These are phyloP conservation scores for Chrysochromulina tobinii DNA, from an alignment of 78 protist genomes.

Conservation along the genomic window DNA sequence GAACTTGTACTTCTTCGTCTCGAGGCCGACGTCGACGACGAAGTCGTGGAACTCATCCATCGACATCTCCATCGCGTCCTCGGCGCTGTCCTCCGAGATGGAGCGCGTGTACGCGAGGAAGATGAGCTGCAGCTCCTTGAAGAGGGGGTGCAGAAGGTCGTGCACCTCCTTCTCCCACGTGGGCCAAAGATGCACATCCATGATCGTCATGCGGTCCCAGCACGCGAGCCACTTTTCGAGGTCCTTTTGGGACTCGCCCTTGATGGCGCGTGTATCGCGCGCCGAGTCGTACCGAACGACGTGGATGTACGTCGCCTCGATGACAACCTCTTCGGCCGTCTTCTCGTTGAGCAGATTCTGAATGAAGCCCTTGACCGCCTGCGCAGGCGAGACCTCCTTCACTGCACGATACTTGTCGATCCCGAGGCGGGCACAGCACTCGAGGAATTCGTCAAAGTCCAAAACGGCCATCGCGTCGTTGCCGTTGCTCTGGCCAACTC, in stretches of 20 bases:
- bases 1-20: background rate
- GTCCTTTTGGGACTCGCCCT: background rate
- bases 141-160: background rate
- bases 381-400: background rate
- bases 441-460: background rate
- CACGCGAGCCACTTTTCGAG: background rate
- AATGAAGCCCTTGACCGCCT: background rate
- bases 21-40: too few relatives aligned
- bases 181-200: background rate
- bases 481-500: too few relatives aligned
- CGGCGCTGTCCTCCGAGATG: too few relatives aligned
- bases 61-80: too few relatives aligned
- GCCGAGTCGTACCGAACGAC: background rate
- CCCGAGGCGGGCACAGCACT: background rate
- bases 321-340: background rate
- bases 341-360: background rate
- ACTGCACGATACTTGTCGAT: background rate
- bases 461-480: background rate
- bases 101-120: background rate
- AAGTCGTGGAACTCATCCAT: too few relatives aligned
- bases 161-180: background rate
- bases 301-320: background rate
- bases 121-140: background rate
- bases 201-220: background rate
- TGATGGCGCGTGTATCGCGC: background rate